Evolutionary conservation across 495 filamentous ascomycete genomes (phyloP), one percentile per base, ranked within the genome.

Genomic region (Talaromyces adpressus): DNA sequence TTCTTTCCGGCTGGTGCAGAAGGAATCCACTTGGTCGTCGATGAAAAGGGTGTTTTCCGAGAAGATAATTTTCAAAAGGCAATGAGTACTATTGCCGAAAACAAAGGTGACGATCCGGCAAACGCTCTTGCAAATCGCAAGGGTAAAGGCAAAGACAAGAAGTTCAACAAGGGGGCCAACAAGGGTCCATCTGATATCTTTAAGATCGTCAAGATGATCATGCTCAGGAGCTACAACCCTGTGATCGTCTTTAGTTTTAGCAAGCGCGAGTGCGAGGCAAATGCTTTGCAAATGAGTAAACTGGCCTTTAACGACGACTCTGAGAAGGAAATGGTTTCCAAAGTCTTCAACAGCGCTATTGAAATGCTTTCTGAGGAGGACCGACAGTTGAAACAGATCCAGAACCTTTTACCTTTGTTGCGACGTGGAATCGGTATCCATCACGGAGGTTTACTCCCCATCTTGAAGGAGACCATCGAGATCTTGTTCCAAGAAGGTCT

Each of bases 231-330:
- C 67, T 91, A 91, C 73, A 97, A 98, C 68, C 94, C 94, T 1
- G 95, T 98, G 68, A 98, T 98, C 69, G 92, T 98, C 47, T 98
- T 98, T 84, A 96, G 91, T 72, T 98, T 98, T 81, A 96, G 92
- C 81, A 98, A 98, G 80, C 84, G 94, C 58, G 91, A 97, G 64
- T 97, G 93, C 72, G 94, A 98, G 76, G 81, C 82, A 54, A 84
- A 90, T 70, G 94, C 94, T 20, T 76, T 98, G 49, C 82, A 91
- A 66, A 91, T 96, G 79, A 92, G 86, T 63, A 81, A 82, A 60
- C 80, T 97, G 70, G 86, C 91, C n/a, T 98, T 98, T 83, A 98
- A 98, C 78, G 90, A 95, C 63, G 90, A 93, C n/a, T 89, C 90
- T 0, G 95, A 98, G 73, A 96, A 96, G 73, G 87, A 83, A 12